Base-by-base conservation (phyloP, 179 eudicot species). In the Beta lomatogona region DNA sequence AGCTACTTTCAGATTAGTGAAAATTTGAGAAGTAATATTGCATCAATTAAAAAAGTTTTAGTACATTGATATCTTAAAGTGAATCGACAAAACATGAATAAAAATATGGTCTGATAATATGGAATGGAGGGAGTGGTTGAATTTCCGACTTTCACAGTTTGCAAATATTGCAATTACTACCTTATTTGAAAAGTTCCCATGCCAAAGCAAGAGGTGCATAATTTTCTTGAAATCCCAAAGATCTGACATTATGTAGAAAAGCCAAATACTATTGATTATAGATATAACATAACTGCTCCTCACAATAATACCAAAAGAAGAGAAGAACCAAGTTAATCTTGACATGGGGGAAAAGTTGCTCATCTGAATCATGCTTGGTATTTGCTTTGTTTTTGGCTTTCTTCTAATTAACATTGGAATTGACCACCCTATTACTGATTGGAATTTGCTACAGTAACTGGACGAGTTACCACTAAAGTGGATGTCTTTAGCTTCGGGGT, bases 401-500 rank as follows among this genome's bases (percentile, higher is more conserved):
- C 13, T 31, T 55, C 2, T 31, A 73, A 12, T 10, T 54, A 54
- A 60, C 19, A 28, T 70, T 57, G 46, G 18, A 28, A 54, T 14
- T 81, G 9, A 75, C 73, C 21, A 58, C 11, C 28, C 22, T 41
- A 9, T 11, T 53, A 5, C 73, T 58, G 45, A 64, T 54, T 12
- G 45, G 4, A 28, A 77, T 71, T 73, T 77, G 69, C 3, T 45
- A 75, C 90, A 93, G 97, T 93, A 83, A 90, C 93, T 9, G 95
- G 97, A 76, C 85, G 95, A 80, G 95, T 93, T 68, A 91, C 97
- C 19, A 93, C 97, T 13, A 93, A 93, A 86, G 91, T 90, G 0
- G 97, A 93, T 28, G 89, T 93, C 65, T 93, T 89, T 86, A 91
- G 97, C 80, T 93, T 91, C 19, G 97, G 95, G 5, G 95, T 93